These are phyloP conservation scores for Diplodia seriata DNA, from an alignment of 2,329 filamentous ascomycete species.

Conservation along the genomic window DNA sequence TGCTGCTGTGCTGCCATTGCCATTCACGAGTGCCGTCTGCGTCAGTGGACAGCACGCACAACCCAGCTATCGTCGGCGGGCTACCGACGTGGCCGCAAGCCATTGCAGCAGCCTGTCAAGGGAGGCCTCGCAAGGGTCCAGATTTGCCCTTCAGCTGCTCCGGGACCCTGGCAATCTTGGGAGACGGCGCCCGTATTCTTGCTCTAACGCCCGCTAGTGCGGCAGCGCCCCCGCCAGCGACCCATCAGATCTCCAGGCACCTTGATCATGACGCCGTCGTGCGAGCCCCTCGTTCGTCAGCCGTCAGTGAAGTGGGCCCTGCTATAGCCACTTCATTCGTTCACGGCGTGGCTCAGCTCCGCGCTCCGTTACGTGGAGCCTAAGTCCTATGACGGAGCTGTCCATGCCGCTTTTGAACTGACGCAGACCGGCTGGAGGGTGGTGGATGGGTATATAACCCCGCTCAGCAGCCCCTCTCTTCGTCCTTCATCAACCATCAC, in stretches of 20 bases:
- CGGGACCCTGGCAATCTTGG: conserved; percentile 27
- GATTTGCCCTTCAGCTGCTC: conserved; percentile 16
- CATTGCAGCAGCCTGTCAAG: not conserved
- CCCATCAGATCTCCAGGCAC: conserved; percentile 31
- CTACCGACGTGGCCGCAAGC: not conserved
- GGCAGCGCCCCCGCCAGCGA: conserved; percentile 15
- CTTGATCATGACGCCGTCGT: conserved; percentile 20
- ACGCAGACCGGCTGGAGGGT: not conserved
- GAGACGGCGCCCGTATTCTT: conserved; percentile 26
- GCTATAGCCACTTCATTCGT: conserved; percentile 15
- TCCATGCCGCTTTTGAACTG: not conserved
- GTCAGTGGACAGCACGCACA: not conserved
- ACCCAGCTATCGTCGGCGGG: not conserved
- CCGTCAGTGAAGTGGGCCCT: conserved; percentile 13
- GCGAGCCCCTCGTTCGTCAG: conserved; percentile 14
- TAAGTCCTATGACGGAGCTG: conserved; percentile 13
- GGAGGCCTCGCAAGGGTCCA: conserved; percentile 15
- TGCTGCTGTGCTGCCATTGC: not conserved
- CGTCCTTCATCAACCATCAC: conserved; percentile 21
- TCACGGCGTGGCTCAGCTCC: conserved; percentile 1
- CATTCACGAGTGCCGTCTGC: conserved; percentile 4
- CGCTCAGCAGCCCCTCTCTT: conserved; percentile 7
- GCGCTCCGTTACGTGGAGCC: conserved; percentile 30
- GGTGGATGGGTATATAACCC: conserved; percentile 28
- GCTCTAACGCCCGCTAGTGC: conserved; percentile 26